Evolutionary conservation across 495 filamentous ascomycete species (phyloP).

Genomic region (Recurvomyces mirabilis): DNA sequence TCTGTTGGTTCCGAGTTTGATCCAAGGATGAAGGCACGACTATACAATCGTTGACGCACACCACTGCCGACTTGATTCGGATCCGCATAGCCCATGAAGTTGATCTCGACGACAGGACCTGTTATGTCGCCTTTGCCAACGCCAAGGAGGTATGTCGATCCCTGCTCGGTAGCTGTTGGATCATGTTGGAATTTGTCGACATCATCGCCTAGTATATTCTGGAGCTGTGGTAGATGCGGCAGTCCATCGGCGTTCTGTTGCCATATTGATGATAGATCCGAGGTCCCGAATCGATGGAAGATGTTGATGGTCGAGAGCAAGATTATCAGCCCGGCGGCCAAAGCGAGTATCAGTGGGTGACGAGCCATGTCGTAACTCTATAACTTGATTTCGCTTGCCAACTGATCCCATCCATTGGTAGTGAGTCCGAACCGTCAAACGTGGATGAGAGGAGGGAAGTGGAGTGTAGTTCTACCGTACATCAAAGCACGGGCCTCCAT

Average conservation of each 20-base stretch:
- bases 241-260: too few relatives aligned
- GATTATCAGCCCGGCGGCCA: constrained; percentile 14
- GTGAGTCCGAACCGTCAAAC: too few relatives aligned
- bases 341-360: constrained; percentile 6
- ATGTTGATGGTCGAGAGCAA: constrained; percentile 13
- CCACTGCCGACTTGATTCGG: constrained; percentile 77
- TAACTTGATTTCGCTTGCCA: too few relatives aligned
- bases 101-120: constrained; percentile 84
- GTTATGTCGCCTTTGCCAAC: constrained; percentile 94
- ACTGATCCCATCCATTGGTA: too few relatives aligned
- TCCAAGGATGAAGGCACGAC: constrained; percentile 82
- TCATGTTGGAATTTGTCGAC: neutral
- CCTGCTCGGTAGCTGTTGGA: neutral
- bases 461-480: too few relatives aligned
- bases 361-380: constrained; percentile 15
- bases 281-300: constrained; percentile 9
- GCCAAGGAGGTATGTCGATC: constrained; percentile 60
- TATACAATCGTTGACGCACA: constrained; percentile 79
- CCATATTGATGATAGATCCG: too few relatives aligned
- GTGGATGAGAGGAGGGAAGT: too few relatives aligned
- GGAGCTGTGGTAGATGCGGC: too few relatives aligned
- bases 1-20: constrained; percentile 52
- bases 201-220: too few relatives aligned
- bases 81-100: constrained; percentile 88
- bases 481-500: too few relatives aligned